Conservation (phyloP, 495 filamentous ascomycete genomes). For the Barbatosphaeria neglecta region DNA sequence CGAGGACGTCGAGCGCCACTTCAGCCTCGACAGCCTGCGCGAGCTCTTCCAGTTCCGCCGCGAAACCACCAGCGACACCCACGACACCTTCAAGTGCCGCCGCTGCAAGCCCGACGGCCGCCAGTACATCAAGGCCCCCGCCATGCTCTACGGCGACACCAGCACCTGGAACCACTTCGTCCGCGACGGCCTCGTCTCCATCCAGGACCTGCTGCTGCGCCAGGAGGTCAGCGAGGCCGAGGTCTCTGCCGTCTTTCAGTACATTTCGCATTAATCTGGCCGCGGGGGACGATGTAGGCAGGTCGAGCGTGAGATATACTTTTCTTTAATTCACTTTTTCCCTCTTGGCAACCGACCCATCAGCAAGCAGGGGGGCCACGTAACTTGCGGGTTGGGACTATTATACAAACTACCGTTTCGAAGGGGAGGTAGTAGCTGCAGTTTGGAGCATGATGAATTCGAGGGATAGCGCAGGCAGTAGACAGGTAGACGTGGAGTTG, state of each 20-base stretch:
- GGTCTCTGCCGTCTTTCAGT: conserved; percentile 94
- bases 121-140: conserved; percentile 78
- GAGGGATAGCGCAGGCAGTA: too few relatives aligned
- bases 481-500: too few relatives aligned
- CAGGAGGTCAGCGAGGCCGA: conserved; percentile 72
- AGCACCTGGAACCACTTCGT: conserved; percentile 98
- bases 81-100: conserved; percentile 99
- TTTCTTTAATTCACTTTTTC: too few relatives aligned
- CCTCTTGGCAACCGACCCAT: too few relatives aligned
- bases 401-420: too few relatives aligned
- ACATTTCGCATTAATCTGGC: conserved; percentile 65
- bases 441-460: too few relatives aligned
- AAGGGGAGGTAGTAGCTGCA: too few relatives aligned
- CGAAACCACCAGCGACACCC: conserved; percentile 80
- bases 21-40: conserved; percentile 73
- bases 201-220: conserved; percentile 83
- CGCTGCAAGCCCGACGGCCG: conserved; percentile 76
- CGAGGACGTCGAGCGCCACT: conserved; percentile 95
- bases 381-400: too few relatives aligned
- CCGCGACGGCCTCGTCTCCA: conserved; percentile 63
- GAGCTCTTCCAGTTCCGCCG: conserved; percentile 89
- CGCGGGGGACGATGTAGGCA: neutral
- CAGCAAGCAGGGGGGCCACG: too few relatives aligned
- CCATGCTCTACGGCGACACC: conserved; percentile 94
- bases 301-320: too few relatives aligned